Base-by-base conservation (phyloP, 164 flowering plant species). In the Paratinospora sagittata region DNA sequence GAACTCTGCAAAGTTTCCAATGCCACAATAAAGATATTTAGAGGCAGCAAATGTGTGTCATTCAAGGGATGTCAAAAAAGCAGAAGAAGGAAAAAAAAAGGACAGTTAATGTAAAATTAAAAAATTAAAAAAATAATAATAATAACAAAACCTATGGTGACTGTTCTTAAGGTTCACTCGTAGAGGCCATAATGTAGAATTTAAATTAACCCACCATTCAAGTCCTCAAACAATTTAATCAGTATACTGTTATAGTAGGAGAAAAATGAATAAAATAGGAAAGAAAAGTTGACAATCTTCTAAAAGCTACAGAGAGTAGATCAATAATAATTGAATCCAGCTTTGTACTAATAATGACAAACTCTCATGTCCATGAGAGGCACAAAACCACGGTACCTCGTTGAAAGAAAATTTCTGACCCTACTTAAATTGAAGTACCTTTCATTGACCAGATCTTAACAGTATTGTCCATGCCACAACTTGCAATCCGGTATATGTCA, bases 391-490 rank as follows among this genome's bases (percentile, higher is more conserved):
- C n/a, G n/a, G n/a, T n/a, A n/a, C n/a, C n/a, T n/a, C n/a, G n/a
- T n/a, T n/a, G 61, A 17, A 19, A n/a, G 8, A 55, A 17, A 55
- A 6, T 52, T n/a, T 0, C 5, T 17, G 23, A 19, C 61, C 61
- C 43, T 61, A 61, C 12, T 43, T 19, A 34, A 47, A 47, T 6
- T 65, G 21, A 41, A 65, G 8, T 78, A 95, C 99, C 99, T 85
- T 92, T 88, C 97, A 95, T 95, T 61, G 99, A 95, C 99, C 99
- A 95, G 66, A 95, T 95, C 79, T 92, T 95, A n/a, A 95, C 89
- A 62, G 97, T 89, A 81, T 89, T 95, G 81, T 95, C 99, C 99
- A 95, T 95, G 57, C 99, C 99, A 82, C 99, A 95, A 78, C 97
- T 95, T 63, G 97, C 99, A 78, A 95, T 86, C 16, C 91, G 88